phyloP scores from a whole-genome alignment of 192 early-diverging fungal genomes.

The Phycomyces blakesleeanus region DNA sequence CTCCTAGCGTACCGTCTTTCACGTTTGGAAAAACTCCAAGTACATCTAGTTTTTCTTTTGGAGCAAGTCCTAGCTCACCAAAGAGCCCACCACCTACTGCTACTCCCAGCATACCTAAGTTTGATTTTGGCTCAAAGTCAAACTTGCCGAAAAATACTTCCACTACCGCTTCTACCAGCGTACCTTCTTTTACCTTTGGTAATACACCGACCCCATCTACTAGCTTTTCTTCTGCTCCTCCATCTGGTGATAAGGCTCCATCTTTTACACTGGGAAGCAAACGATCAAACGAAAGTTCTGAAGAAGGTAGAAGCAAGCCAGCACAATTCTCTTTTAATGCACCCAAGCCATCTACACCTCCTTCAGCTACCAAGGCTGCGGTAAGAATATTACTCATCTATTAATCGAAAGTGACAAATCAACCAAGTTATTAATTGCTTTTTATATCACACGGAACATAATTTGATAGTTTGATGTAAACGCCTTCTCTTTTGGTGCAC shows the following conservation, averaged over 20 bases:
- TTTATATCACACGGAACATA: too few relatives aligned
- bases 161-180: neutral
- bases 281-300: too few relatives aligned
- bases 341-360: neutral
- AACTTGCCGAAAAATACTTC: neutral
- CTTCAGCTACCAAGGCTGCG: too few relatives aligned
- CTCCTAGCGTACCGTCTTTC: neutral
- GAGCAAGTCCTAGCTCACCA: neutral
- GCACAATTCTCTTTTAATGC: slow-evolving; percentile 1
- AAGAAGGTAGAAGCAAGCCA: too few relatives aligned
- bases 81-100: neutral
- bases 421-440: too few relatives aligned
- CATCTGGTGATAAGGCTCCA: too few relatives aligned
- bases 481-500: too few relatives aligned
- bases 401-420: too few relatives aligned
- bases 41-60: slow-evolving; percentile 1
- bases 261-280: too few relatives aligned
- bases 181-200: neutral
- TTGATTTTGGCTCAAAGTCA: neutral
- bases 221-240: too few relatives aligned
- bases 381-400: too few relatives aligned
- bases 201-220: slow-evolving; percentile 1
- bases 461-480: too few relatives aligned
- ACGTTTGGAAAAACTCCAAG: neutral
- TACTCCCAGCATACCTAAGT: neutral